These are phyloP conservation scores for Macroventuria anomochaeta DNA, from an alignment of 2,329 filamentous ascomycete species.

Conservation along the genomic window DNA sequence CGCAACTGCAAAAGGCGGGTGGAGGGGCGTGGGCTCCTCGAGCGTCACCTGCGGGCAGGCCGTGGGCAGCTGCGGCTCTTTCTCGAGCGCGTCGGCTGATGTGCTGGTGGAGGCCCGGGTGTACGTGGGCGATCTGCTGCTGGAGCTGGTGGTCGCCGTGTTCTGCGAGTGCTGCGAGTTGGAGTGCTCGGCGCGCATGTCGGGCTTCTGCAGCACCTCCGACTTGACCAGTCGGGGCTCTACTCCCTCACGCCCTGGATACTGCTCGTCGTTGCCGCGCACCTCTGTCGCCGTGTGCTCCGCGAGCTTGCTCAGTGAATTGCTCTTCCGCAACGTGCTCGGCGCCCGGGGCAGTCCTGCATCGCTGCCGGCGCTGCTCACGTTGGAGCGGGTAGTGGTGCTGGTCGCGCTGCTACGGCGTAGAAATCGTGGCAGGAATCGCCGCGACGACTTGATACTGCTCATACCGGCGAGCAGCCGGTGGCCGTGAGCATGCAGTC, in stretches of 20 bases:
- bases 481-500: constrained; percentile 28
- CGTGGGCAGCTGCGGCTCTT: neutral
- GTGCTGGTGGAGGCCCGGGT: constrained; percentile 10
- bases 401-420: constrained; percentile 39
- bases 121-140: constrained; percentile 17
- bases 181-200: constrained; percentile 23
- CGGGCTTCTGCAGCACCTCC: constrained; percentile 30
- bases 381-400: constrained; percentile 28
- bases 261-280: constrained; percentile 14
- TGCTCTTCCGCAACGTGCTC: constrained; percentile 36
- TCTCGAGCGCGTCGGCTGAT: constrained; percentile 4
- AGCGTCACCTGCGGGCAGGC: constrained; percentile 32
- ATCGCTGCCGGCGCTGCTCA: constrained; percentile 40
- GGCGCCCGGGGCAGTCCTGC: constrained; percentile 4
- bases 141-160: constrained; percentile 15
- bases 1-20: constrained; percentile 19
- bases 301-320: constrained; percentile 43
- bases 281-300: constrained; percentile 21
- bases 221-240: constrained; percentile 34
- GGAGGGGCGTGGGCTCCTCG: constrained; percentile 45
- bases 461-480: constrained; percentile 40
- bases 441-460: constrained; percentile 44
- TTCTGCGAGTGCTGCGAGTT: constrained; percentile 28
- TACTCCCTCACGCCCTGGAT: no score
- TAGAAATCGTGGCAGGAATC: constrained; percentile 40